Evolutionary conservation across 306 rosid species (phyloP), one percentile per base, ranked within the genome.

Genomic region (Castanea mollissima): DNA sequence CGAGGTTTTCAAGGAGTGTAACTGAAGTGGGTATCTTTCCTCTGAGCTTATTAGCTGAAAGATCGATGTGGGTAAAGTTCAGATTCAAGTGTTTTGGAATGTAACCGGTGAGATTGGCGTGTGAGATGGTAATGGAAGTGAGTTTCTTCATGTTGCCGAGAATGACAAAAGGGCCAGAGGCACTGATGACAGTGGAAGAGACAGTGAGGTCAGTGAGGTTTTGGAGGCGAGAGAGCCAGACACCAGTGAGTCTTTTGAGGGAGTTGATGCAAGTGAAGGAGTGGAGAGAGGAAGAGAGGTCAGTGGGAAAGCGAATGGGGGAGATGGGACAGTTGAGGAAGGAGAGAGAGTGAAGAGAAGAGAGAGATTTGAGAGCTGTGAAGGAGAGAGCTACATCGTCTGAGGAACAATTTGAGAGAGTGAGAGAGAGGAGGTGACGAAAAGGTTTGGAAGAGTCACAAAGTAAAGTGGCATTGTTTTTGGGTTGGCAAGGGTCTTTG

Each of bases 311-410:
- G 78, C 86, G 97, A 64, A 95, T 84, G 59, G 98, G 95, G 51
- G 98, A 68, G 19, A 92, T 74, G 32, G 98, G 99, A 80, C 99
- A 95, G 90, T 95, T 81, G 65, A 87, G 69, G 74, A 95, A 92
- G 59, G 85, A 86, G n/a, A 95, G 94, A 5, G 92, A 55, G n/a
- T 72, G 85, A 41, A 95, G 97, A 13, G 97, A 83, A 5, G 92
- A 90, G 82, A 95, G 97, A 5, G 99, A 95, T 52, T 90, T 89
- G 83, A 95, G 97, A n/a, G 97, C 98, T 0, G 98, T 92, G 88
- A 84, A 92, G 83, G 99, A 94, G 71, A 94, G 86, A 14, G 94
- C 88, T 2, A 92, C 90, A 41, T 88, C 92, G 76, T 89, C 84
- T 27, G 94, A 5, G 27, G 72, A 88, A 82, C 97, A 94, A 84